These are phyloP conservation scores for Wallacemonas sp. DNA, from an alignment of 208 protist genomes.

Conservation along the genomic window DNA sequence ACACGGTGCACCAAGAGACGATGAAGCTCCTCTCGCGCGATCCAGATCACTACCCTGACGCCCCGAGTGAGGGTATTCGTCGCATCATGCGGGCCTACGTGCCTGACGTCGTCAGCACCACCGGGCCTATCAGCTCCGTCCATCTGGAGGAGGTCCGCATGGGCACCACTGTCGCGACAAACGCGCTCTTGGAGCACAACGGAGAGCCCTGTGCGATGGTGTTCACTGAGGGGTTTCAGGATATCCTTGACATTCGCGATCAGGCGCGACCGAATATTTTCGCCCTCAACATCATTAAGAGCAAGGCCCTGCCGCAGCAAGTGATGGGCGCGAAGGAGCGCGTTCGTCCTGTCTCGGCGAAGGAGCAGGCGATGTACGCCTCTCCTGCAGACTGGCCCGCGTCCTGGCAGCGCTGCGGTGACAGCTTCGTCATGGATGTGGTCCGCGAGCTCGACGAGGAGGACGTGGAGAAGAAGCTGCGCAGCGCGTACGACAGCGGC, in stretches of 20 bases:
- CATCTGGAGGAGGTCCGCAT: constrained; percentile 93
- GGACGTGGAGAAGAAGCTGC: constrained; percentile 42
- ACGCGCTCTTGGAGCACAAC: constrained; percentile 95
- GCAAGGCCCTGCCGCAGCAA: constrained; percentile 85
- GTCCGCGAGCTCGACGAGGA: constrained; percentile 52
- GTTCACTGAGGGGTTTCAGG: constrained; percentile 92
- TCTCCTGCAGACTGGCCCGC: constrained; percentile 33
- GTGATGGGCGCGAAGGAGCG: constrained; percentile 88
- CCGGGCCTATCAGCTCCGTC: constrained; percentile 55
- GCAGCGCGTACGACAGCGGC: constrained; percentile 57
- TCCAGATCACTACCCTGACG: constrained; percentile 93
- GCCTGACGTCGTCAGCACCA: constrained; percentile 25
- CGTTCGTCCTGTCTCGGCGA: constrained; percentile 57
- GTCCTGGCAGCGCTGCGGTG: constrained; percentile 61
- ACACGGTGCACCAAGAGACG: constrained; percentile 44
- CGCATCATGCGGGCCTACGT: constrained; percentile 74
- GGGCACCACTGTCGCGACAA: constrained; percentile 97
- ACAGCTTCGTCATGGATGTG: constrained; percentile 73
- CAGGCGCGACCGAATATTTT: constrained; percentile 94
- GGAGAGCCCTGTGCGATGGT: constrained; percentile 90
- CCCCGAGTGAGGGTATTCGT: constrained; percentile 95
- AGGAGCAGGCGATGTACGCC: constrained; percentile 31
- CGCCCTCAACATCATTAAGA: constrained; percentile 88
- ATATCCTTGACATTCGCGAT: constrained; percentile 94
- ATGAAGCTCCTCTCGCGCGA: constrained; percentile 94